These are phyloP conservation scores for Candida rishiriensis DNA, from an alignment of 805 yeast species.

Conservation along the genomic window DNA sequence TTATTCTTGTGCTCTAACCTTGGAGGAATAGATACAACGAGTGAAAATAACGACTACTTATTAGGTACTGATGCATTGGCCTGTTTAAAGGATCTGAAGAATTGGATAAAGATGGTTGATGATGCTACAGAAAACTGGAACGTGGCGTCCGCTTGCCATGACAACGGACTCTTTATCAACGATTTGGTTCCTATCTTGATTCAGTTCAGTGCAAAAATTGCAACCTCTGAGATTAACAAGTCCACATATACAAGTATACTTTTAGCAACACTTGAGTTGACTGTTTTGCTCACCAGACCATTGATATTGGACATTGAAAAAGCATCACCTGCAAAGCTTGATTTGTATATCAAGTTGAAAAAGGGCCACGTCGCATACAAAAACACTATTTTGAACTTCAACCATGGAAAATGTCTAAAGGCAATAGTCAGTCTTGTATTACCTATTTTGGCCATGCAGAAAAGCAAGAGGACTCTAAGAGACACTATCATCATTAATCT, in stretches of 20 bases:
- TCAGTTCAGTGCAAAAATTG: conserved; percentile 45
- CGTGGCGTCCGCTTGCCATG: conserved; percentile 86
- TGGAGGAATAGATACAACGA: conserved; percentile 80
- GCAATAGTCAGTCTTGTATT: conserved; percentile 67
- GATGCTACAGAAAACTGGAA: conserved; percentile 65
- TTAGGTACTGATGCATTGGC: conserved; percentile 87
- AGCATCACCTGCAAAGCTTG: conserved; percentile 54
- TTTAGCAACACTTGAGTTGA: conserved; percentile 66
- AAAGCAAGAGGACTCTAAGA: conserved; percentile 55
- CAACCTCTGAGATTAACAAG: conserved; percentile 29
- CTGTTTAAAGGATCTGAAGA: conserved; percentile 80
- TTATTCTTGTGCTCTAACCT: conserved; percentile 80
- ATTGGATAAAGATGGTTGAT: conserved; percentile 85
- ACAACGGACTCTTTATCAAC: conserved; percentile 63
- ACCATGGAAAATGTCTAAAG: conserved; percentile 58
- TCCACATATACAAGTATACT: conserved; percentile 57
- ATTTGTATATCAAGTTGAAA: conserved; percentile 54
- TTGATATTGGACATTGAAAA: conserved; percentile 54
- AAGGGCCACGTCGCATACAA: conserved; percentile 71
- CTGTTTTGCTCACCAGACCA: conserved; percentile 88
- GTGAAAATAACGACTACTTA: conserved; percentile 46
- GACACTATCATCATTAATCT: conserved; percentile 72
- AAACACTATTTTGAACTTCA: conserved; percentile 52
- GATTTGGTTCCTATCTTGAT: conserved; percentile 74
- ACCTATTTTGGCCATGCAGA: conserved; percentile 50